Percentiles rank a stretch among this genome's conserved stretches.
phyloP scores from a whole-genome alignment of 164 flowering plant species.

The Kalanchoe fedtschenkoi region DNA sequence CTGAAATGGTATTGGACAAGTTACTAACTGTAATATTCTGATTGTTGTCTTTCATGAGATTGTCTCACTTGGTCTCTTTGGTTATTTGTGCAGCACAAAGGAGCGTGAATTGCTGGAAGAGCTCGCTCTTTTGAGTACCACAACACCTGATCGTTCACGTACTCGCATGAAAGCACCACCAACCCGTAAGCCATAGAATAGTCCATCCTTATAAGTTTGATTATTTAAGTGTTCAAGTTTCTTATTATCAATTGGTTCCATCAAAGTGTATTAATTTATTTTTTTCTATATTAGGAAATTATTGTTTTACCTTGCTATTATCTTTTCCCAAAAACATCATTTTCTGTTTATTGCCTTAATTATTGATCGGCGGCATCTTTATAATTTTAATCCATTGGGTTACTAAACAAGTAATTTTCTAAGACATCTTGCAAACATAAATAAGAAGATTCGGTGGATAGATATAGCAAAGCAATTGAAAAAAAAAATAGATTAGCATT shows the following conservation, averaged over 20 bases:
- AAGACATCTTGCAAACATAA: too few relatives aligned
- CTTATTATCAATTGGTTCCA: not conserved
- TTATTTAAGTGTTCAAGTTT: not conserved
- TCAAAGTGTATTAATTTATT: not conserved
- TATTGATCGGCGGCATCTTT: too few relatives aligned
- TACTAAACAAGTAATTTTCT: too few relatives aligned
- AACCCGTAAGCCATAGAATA: constrained; percentile 29
- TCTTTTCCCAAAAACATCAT: too few relatives aligned
- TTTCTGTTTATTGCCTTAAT: too few relatives aligned
- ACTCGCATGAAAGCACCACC: constrained; percentile 43
- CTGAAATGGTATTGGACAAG: too few relatives aligned
- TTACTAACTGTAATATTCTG: not conserved
- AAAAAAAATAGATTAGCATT: too few relatives aligned
- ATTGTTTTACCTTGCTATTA: too few relatives aligned
- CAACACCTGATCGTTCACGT: constrained; percentile 31
- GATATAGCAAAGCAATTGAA: too few relatives aligned
- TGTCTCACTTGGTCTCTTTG: not conserved
- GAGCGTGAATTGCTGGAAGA: constrained; percentile 93
- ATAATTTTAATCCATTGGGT: too few relatives aligned
- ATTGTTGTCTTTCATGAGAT: not conserved
- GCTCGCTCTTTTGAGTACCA: constrained; percentile 41
- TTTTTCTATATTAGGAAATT: not conserved
- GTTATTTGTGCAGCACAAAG: constrained; percentile 35
- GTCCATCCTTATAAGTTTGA: not conserved
- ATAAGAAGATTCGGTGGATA: too few relatives aligned